phyloP scores from a whole-genome alignment of 2,329 filamentous ascomycete genomes.

The Xylaria multiplex region DNA sequence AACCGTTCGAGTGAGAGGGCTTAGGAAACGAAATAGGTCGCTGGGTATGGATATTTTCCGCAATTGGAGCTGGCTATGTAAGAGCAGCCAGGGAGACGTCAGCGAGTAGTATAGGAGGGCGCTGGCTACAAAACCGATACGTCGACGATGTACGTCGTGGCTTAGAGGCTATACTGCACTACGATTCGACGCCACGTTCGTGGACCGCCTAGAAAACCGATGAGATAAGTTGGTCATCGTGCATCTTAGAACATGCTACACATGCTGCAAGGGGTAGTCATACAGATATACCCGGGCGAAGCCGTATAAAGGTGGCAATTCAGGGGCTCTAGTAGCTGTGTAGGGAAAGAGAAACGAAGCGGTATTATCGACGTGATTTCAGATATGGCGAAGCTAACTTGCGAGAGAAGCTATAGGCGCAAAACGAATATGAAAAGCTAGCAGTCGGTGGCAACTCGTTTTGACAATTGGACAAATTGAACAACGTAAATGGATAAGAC shows the following conservation, averaged over 20 bases:
- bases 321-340: conserved; percentile 9
- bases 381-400: conserved; percentile 6
- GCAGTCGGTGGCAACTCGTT: conserved; percentile 1
- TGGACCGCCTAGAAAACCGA: conserved; percentile 21
- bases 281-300: conserved; percentile 19
- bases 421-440: conserved; percentile 1
- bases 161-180: not conserved
- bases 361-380: not conserved
- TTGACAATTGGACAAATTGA: conserved; percentile 1
- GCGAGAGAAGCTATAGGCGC: not conserved
- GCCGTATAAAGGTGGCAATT: conserved; percentile 4
- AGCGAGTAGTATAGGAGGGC: conserved; percentile 4
- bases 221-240: conserved; percentile 22
- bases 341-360: not conserved
- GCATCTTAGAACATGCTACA: conserved; percentile 12
- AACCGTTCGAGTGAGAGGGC: not conserved
- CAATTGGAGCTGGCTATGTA: not conserved
- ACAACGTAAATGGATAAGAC: not conserved
- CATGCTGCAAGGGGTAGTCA: conserved; percentile 18
- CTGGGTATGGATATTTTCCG: not conserved
- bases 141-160: conserved; percentile 3
- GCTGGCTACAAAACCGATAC: conserved; percentile 3
- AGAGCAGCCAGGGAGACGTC: conserved; percentile 2
- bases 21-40: not conserved
- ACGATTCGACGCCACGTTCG: conserved; percentile 17